Evolutionary conservation across 371 early-diverging fungal genomes (phyloP), one percentile per base, ranked within the genome.

Genomic region (Mortierella sp.): DNA sequence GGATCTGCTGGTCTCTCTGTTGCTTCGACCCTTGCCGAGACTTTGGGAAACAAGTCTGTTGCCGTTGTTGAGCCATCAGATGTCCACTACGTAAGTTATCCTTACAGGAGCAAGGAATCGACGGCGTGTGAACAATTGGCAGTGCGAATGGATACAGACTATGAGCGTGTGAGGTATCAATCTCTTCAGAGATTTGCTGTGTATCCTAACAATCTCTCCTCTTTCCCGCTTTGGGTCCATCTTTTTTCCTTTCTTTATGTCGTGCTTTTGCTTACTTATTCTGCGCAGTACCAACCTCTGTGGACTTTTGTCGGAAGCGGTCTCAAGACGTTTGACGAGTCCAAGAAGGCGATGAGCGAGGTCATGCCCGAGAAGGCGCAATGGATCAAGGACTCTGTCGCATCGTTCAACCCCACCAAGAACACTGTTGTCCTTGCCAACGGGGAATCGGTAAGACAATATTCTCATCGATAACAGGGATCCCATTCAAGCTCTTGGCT

Each of bases 221-320:
- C 2, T 24, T 32, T 63, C n/a, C 49, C 51, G 27, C 27, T 49
- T 44, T 43, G 73, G 32, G n/a, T 71, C 58, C 16, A 71, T 65
- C 75, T 65, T 43, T 72, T 80, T 71, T 74, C 18, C 27, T 51
- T 10, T n/a, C 27, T 51, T 10, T 74, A 76, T 46, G 41, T 35
- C 7, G 43, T 73, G 35, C 49, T 11, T 46, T 4, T 32, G 24
- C 43, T 14, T 48, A 14, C 12, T 41, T 43, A 56, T 32, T 32
- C 58, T 80, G 81, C 70, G 76, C 75, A 94, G 93, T 96, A 97
- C 86, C 97, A 97, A 90, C 97, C 97, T 48, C 86, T 97, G 72
- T 97, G 96, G 94, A 96, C 96, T 7, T 95, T 95, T 91, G 96
- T 97, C 74, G 97, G 97, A 74, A 96, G 92, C 75, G 97, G 97